Conservation (phyloP, 2,329 filamentous ascomycete species). For the Penicillium sp. region DNA sequence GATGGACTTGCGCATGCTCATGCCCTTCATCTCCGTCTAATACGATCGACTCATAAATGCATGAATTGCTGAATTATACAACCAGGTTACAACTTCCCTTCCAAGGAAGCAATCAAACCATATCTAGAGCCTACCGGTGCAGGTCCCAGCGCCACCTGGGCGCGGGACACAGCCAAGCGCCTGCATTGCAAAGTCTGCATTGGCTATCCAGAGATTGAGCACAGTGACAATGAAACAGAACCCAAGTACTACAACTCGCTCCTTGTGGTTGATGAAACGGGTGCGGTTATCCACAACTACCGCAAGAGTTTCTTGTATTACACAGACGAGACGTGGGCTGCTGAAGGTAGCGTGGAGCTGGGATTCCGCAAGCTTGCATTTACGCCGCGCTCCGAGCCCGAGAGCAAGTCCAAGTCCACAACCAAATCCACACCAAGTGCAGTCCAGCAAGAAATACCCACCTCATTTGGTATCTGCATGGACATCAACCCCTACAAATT, state of each 20-base stretch:
- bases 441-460: constrained; percentile 39
- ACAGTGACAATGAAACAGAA: constrained; percentile 5
- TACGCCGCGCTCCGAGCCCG: constrained; percentile 6
- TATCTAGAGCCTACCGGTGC: constrained; percentile 64
- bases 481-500: constrained; percentile 69
- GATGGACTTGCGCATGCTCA: too few species aligned
- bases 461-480: constrained; percentile 59
- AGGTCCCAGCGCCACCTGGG: constrained; percentile 65
- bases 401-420: background rate
- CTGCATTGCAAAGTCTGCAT: constrained; percentile 66
- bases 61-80: constrained; percentile 8
- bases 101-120: constrained; percentile 61
- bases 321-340: constrained; percentile 69
- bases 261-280: constrained; percentile 62
- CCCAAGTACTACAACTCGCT: constrained; percentile 63
- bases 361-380: constrained; percentile 40
- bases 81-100: constrained; percentile 68
- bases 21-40: background rate
- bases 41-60: background rate
- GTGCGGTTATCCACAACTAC: constrained; percentile 64
- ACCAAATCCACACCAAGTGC: background rate
- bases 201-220: constrained; percentile 64
- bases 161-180: constrained; percentile 59
- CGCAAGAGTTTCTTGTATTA: constrained; percentile 71
- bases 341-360: constrained; percentile 53